Evolutionary conservation across 108 stramenopile species (phyloP).

Genomic region (Stephanodiscus triporus): DNA sequence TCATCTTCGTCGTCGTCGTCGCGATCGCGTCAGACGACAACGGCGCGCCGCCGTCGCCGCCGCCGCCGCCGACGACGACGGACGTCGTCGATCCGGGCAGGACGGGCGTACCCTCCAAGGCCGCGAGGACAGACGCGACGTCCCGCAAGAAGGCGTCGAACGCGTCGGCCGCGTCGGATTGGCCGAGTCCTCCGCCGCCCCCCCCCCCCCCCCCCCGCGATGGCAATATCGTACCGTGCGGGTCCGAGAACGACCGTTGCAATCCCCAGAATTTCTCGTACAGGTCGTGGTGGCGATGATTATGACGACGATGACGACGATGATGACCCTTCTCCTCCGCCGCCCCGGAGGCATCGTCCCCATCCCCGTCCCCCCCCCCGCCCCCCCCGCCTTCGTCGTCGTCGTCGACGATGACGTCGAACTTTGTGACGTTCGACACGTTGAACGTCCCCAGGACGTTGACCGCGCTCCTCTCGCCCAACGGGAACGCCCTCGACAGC

Average conservation of each 20-base stretch:
- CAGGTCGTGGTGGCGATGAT: too few relatives aligned
- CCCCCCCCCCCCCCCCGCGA: constrained; percentile 9
- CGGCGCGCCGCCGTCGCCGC: too few relatives aligned
- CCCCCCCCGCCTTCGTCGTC: background rate
- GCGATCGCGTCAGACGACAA: too few relatives aligned
- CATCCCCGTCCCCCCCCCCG: constrained; percentile 1
- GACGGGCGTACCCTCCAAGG: constrained; percentile 59
- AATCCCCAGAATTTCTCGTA: constrained; percentile 82
- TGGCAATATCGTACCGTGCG: constrained; percentile 45
- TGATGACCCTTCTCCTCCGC: background rate
- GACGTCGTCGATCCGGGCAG: background rate
- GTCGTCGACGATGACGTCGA: background rate
- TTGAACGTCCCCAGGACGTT: constrained; percentile 77
- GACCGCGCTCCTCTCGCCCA: constrained; percentile 73
- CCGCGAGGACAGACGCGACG: constrained; percentile 53
- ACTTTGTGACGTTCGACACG: constrained; percentile 24
- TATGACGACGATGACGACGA: constrained; percentile 16
- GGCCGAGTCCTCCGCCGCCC: too few relatives aligned
- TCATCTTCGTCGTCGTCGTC: too few relatives aligned
- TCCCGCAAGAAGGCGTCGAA: constrained; percentile 59
- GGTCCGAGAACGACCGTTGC: constrained; percentile 79
- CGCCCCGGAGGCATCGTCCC: background rate
- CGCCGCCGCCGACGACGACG: background rate
- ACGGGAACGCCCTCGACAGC: constrained; percentile 63
- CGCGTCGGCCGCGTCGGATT: constrained; percentile 1